Evolutionary conservation across 2,329 filamentous ascomycete genomes (phyloP).

Genomic region (Nectriaceae sp.): DNA sequence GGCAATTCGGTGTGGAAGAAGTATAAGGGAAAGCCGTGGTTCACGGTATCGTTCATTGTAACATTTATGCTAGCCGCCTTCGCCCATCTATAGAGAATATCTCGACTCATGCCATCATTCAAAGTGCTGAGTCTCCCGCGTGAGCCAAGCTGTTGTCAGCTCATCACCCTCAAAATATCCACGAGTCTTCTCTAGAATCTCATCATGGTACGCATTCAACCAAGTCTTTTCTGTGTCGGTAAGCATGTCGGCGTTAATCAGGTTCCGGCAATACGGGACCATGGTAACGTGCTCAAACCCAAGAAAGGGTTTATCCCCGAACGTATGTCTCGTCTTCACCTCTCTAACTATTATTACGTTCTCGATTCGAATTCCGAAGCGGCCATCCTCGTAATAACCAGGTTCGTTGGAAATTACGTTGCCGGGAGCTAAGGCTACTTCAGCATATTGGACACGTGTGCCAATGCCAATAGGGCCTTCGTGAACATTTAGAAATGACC

Average conservation of each 20-base stretch:
- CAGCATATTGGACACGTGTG: conserved; percentile 85
- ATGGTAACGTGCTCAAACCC: conserved; percentile 98
- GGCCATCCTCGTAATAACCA: conserved; percentile 94
- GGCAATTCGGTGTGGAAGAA: conserved; percentile 47
- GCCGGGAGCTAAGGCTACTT: conserved; percentile 85
- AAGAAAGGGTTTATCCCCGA: conserved; percentile 91
- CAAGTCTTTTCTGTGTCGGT: conserved; percentile 76
- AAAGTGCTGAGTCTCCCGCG: conserved; percentile 78
- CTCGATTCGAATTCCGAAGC: conserved; percentile 94
- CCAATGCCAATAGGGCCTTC: conserved; percentile 97
- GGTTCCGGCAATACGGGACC: conserved; percentile 88
- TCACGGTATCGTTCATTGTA: conserved; percentile 70
- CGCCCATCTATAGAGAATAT: conserved; percentile 43
- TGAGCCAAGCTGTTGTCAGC: conserved; percentile 75
- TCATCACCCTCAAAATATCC: conserved; percentile 73
- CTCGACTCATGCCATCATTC: conserved; percentile 15
- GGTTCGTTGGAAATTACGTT: conserved; percentile 97
- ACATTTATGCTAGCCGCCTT: conserved; percentile 68
- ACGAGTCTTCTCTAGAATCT: conserved; percentile 81
- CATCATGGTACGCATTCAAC: conserved; percentile 82
- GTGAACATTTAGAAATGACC: conserved; percentile 94
- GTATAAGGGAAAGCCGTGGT: conserved; percentile 60
- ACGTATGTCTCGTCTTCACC: conserved; percentile 81
- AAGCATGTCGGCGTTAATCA: conserved; percentile 76
- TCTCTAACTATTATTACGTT: conserved; percentile 92